phyloP scores from a whole-genome alignment of 2,329 filamentous ascomycete genomes.

The Calcarisporium arbuscula region DNA sequence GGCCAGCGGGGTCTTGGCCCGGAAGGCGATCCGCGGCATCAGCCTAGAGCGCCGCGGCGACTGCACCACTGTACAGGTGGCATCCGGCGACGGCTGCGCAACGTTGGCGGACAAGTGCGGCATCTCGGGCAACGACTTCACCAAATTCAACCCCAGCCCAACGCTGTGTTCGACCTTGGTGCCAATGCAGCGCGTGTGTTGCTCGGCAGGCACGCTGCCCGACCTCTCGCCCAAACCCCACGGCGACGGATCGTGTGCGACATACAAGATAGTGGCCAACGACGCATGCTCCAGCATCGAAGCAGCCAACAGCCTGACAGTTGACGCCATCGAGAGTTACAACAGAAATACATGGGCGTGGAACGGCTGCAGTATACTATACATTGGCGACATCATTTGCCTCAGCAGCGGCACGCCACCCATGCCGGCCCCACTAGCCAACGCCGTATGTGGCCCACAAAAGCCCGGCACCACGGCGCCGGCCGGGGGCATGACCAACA shows the following conservation, averaged over 20 bases:
- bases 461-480: constrained; percentile 20
- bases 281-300: constrained; percentile 22
- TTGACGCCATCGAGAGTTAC: constrained; percentile 2
- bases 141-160: constrained; percentile 16
- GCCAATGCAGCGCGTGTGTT: constrained; percentile 22
- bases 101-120: constrained; percentile 18
- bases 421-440: constrained; percentile 22
- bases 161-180: constrained; percentile 20
- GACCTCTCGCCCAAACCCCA: constrained; percentile 20
- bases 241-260: constrained; percentile 21
- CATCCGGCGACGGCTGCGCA: constrained; percentile 17
- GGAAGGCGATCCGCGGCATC: no score
- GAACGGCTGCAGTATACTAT: constrained; percentile 19
- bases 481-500: constrained; percentile 9
- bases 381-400: constrained; percentile 22
- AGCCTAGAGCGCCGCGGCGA: no score
- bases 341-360: constrained; percentile 25
- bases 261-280: constrained; percentile 16
- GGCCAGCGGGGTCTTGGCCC: no score
- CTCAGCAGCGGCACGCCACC: constrained; percentile 26
- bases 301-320: constrained; percentile 2
- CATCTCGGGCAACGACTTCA: constrained; percentile 17
- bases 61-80: constrained; percentile 2
- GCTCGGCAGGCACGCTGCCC: constrained; percentile 20
- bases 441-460: constrained; percentile 28